These are phyloP conservation scores for Babesia divergens DNA, from an alignment of 169 alveolate species.

Conservation along the genomic window DNA sequence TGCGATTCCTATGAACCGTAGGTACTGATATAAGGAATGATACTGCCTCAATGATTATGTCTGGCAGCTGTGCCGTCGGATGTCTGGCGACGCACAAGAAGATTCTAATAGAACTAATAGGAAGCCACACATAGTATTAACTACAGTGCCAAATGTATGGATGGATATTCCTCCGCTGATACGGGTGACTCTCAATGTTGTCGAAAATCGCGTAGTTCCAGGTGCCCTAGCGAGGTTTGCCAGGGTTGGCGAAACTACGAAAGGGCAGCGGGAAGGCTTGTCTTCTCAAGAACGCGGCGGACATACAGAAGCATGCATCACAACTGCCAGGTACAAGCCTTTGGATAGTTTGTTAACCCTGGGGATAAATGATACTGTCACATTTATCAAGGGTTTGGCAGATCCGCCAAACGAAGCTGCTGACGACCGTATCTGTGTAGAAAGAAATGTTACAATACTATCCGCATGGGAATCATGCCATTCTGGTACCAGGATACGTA, in stretches of 20 bases:
- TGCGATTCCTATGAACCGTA: not conserved
- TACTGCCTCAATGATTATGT: too few species aligned
- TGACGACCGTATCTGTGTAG: not conserved
- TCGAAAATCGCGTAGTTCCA: not conserved
- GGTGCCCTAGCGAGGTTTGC: conserved; percentile 8
- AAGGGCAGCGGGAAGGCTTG: not conserved
- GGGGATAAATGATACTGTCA: conserved; percentile 3
- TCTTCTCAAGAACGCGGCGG: not conserved
- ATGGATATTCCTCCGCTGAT: conserved; percentile 56
- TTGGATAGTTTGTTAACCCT: not conserved
- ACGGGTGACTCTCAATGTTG: not conserved
- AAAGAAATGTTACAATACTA: conserved; percentile 1
- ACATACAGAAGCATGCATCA: not conserved
- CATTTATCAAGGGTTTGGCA: not conserved
- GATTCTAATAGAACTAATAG: not conserved
- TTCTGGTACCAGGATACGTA: not conserved
- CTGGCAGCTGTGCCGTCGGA: not conserved
- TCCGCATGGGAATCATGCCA: not conserved
- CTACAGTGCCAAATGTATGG: not conserved
- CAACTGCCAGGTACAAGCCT: not conserved
- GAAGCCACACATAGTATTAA: conserved; percentile 2
- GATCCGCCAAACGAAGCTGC: not conserved
- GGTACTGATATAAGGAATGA: not conserved
- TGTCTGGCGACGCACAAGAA: not conserved
- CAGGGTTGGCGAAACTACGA: not conserved